Evolutionary conservation across 352 stramenopile species (phyloP).

Genomic region (Pythium vanterpoolii): DNA sequence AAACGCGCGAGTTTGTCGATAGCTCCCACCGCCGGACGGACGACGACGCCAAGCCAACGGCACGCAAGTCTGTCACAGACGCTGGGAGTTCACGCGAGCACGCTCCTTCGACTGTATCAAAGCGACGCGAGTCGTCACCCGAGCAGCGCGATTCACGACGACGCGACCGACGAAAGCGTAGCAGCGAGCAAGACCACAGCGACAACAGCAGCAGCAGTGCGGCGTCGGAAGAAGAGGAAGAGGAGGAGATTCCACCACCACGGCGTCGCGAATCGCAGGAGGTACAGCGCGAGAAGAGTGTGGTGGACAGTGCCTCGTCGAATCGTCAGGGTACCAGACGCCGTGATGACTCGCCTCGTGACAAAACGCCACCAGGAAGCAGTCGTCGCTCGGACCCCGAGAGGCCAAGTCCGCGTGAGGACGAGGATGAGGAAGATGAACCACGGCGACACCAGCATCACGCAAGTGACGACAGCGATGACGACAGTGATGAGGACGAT

Average conservation of each 20-base stretch:
- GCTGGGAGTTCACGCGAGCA: neutral
- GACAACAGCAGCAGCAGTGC: neutral
- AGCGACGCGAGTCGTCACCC: conserved; percentile 8
- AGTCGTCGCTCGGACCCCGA: neutral
- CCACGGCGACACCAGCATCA: neutral
- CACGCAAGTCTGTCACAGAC: neutral
- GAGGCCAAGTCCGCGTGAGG: conserved; percentile 4
- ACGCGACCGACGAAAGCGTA: conserved; percentile 2
- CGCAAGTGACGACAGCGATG: conserved; percentile 2
- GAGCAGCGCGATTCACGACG: conserved; percentile 9
- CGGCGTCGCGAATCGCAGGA: conserved; percentile 11
- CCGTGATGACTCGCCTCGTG: conserved; percentile 1
- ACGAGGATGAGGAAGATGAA: conserved; percentile 1
- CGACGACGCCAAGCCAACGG: conserved; percentile 6
- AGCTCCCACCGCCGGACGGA: neutral
- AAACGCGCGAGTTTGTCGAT: conserved; percentile 2
- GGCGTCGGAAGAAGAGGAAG: conserved; percentile 1
- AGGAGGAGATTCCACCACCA: neutral
- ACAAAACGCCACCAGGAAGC: neutral
- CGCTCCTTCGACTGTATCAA: neutral
- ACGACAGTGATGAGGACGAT: conserved; percentile 13
- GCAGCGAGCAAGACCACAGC: conserved; percentile 6
- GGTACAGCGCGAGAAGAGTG: neutral
- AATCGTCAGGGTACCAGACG: neutral
- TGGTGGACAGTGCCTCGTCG: neutral